Evolutionary conservation across 169 alveolate species (phyloP), one percentile per base, ranked within the genome.

Genomic region (Babesia gibsoni): DNA sequence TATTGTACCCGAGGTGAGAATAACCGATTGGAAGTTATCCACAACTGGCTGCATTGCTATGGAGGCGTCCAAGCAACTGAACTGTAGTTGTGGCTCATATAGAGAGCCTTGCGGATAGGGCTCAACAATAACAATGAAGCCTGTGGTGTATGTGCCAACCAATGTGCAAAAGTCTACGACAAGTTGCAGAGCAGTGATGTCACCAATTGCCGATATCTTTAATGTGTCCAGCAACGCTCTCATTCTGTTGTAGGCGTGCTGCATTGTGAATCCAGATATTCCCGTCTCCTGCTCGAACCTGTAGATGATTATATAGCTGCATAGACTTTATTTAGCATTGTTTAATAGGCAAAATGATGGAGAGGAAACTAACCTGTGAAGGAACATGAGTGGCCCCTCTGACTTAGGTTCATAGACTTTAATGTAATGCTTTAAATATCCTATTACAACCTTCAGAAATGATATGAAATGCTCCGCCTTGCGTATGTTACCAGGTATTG

Each of bases 1-100:
- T 36, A 97, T 93, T 4, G 99, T 97, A 1, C 99, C 99, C 33
- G 98, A 94, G 10, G 99, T 97, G 18, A 97, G 70, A 23, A 97
- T 90, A 23, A 96, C 96, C 4, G 98, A 94, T 77, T 91, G 92
- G 70, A 88, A 94, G 64, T 92, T 83, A 42, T 90, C 84, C 35
- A 97, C 88, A 8, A 97, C 95, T 0, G 98, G 97, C 68, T 92
- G 90, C 93, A 95, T 95, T 4, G 99, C 99, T 27, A 97, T 86
- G 9, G 98, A 94, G 9, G 98, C 95, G 73, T 97, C 99, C 67
- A 97, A 66, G 83, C 99, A 97, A 36, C 96, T 92, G 58, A 96
- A 91, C 69, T 93, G 95, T 41, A 96, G 80, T n/a, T 92, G 78
- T 0, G 99, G 99, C 45, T 96, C 99, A 74, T 94, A 92, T 18